Evolutionary conservation across 257 asterid species (phyloP).

Genomic region (Henckelia pumila): DNA sequence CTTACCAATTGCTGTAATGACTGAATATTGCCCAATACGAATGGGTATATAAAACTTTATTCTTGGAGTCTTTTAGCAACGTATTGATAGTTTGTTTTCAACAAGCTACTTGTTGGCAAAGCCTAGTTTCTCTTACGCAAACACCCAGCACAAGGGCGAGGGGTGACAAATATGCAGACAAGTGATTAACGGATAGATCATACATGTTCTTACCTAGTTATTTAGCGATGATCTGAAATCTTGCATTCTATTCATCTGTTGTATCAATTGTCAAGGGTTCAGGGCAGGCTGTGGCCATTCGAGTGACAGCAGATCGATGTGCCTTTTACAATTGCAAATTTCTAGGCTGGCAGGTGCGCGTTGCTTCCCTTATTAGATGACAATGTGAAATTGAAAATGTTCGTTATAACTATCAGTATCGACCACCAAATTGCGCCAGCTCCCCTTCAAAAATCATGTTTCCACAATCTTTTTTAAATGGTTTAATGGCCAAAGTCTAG

Average conservation of each 20-base stretch:
- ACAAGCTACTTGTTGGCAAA: not conserved
- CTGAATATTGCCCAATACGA: not conserved
- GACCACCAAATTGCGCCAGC: not conserved
- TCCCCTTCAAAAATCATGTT: not conserved
- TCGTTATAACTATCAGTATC: not conserved
- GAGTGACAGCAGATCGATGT: constrained; percentile 92
- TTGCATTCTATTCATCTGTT: not conserved
- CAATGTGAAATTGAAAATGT: not conserved
- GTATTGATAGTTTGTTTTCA: not conserved
- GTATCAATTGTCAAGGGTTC: constrained; percentile 54
- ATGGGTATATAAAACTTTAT: not conserved
- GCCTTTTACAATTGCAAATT: constrained; percentile 92
- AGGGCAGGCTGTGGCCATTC: constrained; percentile 93
- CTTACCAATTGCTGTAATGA: not conserved
- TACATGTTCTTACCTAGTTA: not conserved
- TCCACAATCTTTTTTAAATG: constrained; percentile 1
- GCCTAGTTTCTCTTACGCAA: not conserved
- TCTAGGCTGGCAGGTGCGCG: constrained; percentile 90
- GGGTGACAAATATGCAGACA: not conserved
- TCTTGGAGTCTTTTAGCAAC: not conserved
- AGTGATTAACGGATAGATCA: not conserved
- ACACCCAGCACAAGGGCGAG: not conserved
- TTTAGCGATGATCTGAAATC: not conserved
- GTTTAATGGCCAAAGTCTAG: not conserved
- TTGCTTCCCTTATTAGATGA: not conserved